Conservation (phyloP, 169 alveolate genomes). For the Toxoplasma gondii region DNA sequence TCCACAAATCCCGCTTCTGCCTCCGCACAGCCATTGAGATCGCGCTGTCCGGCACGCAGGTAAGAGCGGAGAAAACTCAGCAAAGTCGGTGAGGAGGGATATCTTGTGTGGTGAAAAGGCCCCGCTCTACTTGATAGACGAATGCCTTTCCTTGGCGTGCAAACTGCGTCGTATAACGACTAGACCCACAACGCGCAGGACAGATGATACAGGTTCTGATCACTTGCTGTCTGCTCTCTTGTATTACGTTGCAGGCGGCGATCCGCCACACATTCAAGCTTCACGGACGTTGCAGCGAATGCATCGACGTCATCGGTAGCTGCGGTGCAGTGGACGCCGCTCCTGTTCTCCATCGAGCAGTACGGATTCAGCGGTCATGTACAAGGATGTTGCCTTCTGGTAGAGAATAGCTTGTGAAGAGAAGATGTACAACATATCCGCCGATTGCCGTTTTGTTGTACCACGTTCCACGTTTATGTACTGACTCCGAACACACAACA, state of each 20-base stretch:
- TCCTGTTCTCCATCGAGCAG: background rate
- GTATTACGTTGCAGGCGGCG: background rate
- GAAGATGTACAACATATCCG: too few relatives aligned
- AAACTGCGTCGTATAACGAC: too few relatives aligned
- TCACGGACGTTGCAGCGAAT: background rate
- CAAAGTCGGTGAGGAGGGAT: background rate
- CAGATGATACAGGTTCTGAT: background rate
- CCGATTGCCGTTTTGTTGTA: too few relatives aligned
- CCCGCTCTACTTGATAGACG: background rate
- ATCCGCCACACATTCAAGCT: background rate
- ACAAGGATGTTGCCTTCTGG: too few relatives aligned
- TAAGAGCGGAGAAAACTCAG: background rate
- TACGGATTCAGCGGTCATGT: background rate
- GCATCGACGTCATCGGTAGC: constrained; percentile 14
- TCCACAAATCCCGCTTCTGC: background rate
- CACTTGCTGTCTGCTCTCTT: background rate
- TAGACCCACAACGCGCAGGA: too few relatives aligned
- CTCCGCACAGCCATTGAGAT: background rate
- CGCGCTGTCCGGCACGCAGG: constrained; percentile 30
- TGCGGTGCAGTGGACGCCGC: background rate
- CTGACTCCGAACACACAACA: too few relatives aligned
- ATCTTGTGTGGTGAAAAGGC: background rate
- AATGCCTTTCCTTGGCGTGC: too few relatives aligned
- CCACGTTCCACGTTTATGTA: too few relatives aligned
- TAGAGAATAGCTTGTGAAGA: too few relatives aligned